Base-by-base conservation (phyloP, 345 rosid genomes). In the Eucalyptus lansdowneana region DNA sequence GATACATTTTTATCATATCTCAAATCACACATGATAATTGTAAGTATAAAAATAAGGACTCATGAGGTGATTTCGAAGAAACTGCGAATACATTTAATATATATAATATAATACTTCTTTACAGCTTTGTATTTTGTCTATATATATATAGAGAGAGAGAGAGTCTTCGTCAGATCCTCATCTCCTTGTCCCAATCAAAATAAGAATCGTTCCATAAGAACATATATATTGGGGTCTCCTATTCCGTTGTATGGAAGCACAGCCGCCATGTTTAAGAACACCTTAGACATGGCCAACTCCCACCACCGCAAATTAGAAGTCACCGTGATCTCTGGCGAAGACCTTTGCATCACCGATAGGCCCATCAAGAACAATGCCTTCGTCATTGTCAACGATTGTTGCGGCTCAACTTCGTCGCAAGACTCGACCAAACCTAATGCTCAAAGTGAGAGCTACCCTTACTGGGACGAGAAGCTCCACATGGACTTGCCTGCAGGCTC, bases 281-380 rank as follows among this genome's bases (percentile, higher is more conserved):
- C 16, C 14, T 86, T 13, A 9, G 88, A 19, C 37, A 54, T 31
- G 89, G 29, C 89, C 72, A n/a, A n/a, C 67, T 44, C 21, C 22
- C 87, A 88, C 50, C 42, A 86, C 14, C 89, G 91, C 53, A 49
- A 65, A 54, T 12, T 97, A 3, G 97, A 96, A 92, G 24, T 87
- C 81, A 90, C 91, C 3, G 22, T 90, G 14, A 80, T 90, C 12
- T 90, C 89, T 2, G 88, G 87, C 29, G 89, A 90, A 40, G 87
- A 83, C 50, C 87, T 90, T 21, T 81, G 87, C 50, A 62, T 80
- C 81, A 58, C 62, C 21, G 67, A 62, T 15, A 58, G 53, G 42
- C 91, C 88, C 34, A 50, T 90, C 24, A 90, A 21, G 42, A 87
- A 58, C 50, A 90, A 87, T 12, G 83, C 89, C 8, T 90, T 56